Conservation (phyloP, 495 filamentous ascomycete genomes). For the Beverwykella pulmonaria region DNA sequence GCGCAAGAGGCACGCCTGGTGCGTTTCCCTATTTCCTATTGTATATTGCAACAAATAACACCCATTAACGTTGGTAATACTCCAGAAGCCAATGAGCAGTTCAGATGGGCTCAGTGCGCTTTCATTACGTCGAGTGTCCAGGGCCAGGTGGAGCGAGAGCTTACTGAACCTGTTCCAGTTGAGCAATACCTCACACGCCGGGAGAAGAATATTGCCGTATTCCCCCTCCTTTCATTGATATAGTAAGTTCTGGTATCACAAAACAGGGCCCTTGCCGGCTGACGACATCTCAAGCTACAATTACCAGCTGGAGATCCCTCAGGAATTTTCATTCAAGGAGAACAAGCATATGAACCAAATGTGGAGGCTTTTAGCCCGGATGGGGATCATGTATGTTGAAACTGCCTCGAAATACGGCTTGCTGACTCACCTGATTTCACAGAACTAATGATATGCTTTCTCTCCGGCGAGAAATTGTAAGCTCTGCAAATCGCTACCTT, state of each 20-base stretch:
- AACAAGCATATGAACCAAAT: slow-evolving; percentile 7
- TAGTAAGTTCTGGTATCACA: slow-evolving; percentile 3
- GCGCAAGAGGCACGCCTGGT: slow-evolving; percentile 3
- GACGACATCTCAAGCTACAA: slow-evolving; percentile 5
- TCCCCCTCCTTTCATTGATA: slow-evolving; percentile 4
- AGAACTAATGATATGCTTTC: slow-evolving; percentile 5
- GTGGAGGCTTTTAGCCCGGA: slow-evolving; percentile 7
- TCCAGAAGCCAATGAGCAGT: slow-evolving; percentile 7
- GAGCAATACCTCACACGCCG: slow-evolving; percentile 6
- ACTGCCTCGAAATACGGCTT: not conserved
- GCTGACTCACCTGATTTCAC: slow-evolving; percentile 2
- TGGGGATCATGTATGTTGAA: slow-evolving; percentile 2
- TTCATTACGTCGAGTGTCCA: slow-evolving; percentile 4
- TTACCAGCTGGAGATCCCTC: slow-evolving; percentile 5
- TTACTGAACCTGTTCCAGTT: slow-evolving; percentile 2
- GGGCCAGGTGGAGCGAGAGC: slow-evolving; percentile 5
- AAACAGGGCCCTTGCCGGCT: not conserved
- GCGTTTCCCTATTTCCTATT: slow-evolving; percentile 1
- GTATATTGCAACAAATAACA: not conserved
- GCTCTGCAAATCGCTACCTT: not conserved
- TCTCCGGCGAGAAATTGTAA: slow-evolving; percentile 7
- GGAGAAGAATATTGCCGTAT: slow-evolving; percentile 3
- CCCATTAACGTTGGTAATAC: not conserved
- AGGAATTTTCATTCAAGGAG: slow-evolving; percentile 5
- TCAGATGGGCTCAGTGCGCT: slow-evolving; percentile 7